Evolutionary conservation across 202 grass and related monocot genomes (phyloP).

Genomic region (Schoenoplectus triqueter): DNA sequence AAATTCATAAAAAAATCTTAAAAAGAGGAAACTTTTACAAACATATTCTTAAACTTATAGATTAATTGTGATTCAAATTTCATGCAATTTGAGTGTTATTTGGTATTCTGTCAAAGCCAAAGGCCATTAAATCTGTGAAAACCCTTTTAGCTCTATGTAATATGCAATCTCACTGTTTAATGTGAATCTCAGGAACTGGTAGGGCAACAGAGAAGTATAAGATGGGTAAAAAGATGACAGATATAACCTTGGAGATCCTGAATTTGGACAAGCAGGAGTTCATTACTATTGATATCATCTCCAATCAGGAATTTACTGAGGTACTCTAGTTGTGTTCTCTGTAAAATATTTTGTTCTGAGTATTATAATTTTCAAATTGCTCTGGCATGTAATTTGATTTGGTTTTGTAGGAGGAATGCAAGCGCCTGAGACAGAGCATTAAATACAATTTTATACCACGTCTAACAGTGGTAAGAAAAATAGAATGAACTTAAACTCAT

Average conservation of each 20-base stretch:
- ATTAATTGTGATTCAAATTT: too few relatives aligned
- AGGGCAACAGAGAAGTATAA: constrained; percentile 77
- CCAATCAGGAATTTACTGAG: constrained; percentile 99
- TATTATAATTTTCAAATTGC: constrained; percentile 29
- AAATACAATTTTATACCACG: constrained; percentile 92
- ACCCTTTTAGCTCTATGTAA: not conserved
- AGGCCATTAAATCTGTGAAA: too few relatives aligned
- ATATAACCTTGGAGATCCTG: constrained; percentile 93
- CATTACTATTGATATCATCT: constrained; percentile 96
- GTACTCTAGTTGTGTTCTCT: constrained; percentile 44
- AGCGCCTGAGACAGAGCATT: constrained; percentile 98
- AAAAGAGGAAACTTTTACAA: too few relatives aligned
- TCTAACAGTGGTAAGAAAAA: constrained; percentile 77
- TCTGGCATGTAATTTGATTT: constrained; percentile 21
- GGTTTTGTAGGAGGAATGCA: constrained; percentile 91
- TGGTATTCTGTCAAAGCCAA: too few relatives aligned
- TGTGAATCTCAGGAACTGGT: constrained; percentile 69
- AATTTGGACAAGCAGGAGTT: constrained; percentile 93
- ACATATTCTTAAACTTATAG: too few relatives aligned
- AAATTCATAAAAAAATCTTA: too few relatives aligned
- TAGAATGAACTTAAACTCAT: constrained; percentile 22
- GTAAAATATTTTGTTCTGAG: constrained; percentile 30
- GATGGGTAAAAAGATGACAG: constrained; percentile 88
- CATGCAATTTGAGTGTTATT: too few relatives aligned
- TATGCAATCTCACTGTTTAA: constrained; percentile 37